These are phyloP conservation scores for Huntiella decipiens DNA, from an alignment of 2,329 filamentous ascomycete genomes.

Conservation along the genomic window DNA sequence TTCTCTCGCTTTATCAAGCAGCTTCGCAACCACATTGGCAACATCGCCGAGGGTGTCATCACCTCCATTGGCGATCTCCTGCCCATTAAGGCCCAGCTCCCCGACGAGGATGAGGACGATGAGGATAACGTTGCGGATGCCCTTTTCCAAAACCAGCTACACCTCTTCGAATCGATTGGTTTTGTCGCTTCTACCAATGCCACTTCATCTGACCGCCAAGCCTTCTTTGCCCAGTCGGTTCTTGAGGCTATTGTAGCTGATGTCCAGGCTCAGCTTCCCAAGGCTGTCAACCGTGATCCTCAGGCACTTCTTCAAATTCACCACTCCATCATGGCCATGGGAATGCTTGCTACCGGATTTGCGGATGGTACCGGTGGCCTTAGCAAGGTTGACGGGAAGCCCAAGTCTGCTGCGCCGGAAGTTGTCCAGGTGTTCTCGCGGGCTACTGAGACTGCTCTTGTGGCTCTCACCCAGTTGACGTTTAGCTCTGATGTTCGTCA, in stretches of 20 bases:
- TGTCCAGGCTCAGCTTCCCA: slow-evolving; percentile 58
- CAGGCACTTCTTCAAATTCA: slow-evolving; percentile 77
- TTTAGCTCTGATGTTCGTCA: slow-evolving; percentile 60
- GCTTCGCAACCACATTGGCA: slow-evolving; percentile 63
- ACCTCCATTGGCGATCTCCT: slow-evolving; percentile 76
- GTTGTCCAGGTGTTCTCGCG: slow-evolving; percentile 70
- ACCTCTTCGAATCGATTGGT: slow-evolving; percentile 86
- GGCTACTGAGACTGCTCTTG: slow-evolving; percentile 75
- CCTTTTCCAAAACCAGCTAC: slow-evolving; percentile 76
- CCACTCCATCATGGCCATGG: slow-evolving; percentile 89
- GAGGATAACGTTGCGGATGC: slow-evolving; percentile 83
- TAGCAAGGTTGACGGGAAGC: slow-evolving; percentile 20
- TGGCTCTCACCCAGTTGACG: slow-evolving; percentile 60
- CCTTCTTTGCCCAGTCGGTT: slow-evolving; percentile 68
- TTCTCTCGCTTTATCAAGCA: slow-evolving; percentile 88
- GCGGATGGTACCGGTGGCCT: slow-evolving; percentile 43
- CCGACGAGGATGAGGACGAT: slow-evolving; percentile 54
- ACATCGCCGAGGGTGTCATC: slow-evolving; percentile 80
- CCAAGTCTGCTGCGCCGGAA: slow-evolving; percentile 30
- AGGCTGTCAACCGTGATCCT: slow-evolving; percentile 64
- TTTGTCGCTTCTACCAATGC: slow-evolving; percentile 68
- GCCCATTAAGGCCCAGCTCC: slow-evolving; percentile 74
- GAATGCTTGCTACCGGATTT: slow-evolving; percentile 79
- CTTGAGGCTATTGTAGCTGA: slow-evolving; percentile 82
- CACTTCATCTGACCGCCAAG: slow-evolving; percentile 69